Conservation (phyloP, 306 rosid species). For the Sindora glabra region DNA sequence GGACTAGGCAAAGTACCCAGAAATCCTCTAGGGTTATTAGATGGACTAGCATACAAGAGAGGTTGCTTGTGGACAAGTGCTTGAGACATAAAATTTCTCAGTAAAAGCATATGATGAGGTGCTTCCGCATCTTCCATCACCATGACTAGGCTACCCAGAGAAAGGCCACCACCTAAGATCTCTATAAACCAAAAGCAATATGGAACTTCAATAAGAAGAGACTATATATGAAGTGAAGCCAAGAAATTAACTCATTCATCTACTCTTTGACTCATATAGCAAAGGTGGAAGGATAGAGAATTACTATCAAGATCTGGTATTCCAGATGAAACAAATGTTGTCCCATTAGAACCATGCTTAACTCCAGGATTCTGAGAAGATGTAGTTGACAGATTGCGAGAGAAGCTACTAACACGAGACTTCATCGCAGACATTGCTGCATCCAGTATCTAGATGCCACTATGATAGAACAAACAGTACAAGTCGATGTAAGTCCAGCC, state of each 20-base stretch:
- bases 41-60: conserved; percentile 72
- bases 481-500: too few species aligned
- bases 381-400: conserved; percentile 43
- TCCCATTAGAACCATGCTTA: conserved; percentile 77
- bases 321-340: conserved; percentile 64
- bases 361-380: conserved; percentile 51
- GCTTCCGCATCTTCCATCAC: conserved; percentile 96
- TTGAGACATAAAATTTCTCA: conserved; percentile 93
- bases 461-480: too few species aligned
- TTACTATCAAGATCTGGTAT: conserved; percentile 84
- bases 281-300: conserved; percentile 1
- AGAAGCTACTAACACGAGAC: conserved; percentile 64
- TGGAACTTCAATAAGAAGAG: neutral
- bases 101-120: conserved; percentile 94
- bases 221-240: neutral
- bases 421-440: conserved; percentile 49
- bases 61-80: conserved; percentile 75
- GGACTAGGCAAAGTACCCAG: conserved; percentile 84
- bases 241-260: neutral
- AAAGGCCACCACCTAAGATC: conserved; percentile 80
- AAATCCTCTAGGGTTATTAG: conserved; percentile 71
- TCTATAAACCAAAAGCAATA: conserved; percentile 28
- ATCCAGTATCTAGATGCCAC: conserved; percentile 12
- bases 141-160: conserved; percentile 83
- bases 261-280: neutral